phyloP scores from a whole-genome alignment of 1,284 basidiomycete species.

The Pascua sp. region DNA sequence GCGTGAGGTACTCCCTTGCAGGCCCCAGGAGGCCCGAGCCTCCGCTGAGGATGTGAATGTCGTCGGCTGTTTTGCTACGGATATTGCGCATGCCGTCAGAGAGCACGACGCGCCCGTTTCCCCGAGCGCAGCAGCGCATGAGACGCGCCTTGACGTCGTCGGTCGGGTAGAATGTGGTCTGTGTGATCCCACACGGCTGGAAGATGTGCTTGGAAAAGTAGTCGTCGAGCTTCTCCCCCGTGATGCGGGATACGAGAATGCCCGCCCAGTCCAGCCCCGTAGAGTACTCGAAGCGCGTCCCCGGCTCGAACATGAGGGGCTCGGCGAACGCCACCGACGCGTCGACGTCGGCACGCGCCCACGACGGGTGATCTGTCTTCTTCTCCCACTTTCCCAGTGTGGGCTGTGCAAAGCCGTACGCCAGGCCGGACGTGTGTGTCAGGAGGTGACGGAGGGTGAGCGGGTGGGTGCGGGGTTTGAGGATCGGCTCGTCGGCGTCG shows the following conservation, averaged over 20 bases:
- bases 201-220: constrained; percentile 30
- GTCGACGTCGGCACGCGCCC: not conserved
- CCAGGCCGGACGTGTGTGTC: constrained; percentile 27
- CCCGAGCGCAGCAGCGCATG: constrained; percentile 15
- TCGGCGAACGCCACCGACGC: constrained; percentile 12
- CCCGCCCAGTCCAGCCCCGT: constrained; percentile 10
- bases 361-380: not conserved
- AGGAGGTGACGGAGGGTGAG: constrained; percentile 37
- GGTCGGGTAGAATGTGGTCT: constrained; percentile 10
- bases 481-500: constrained; percentile 12
- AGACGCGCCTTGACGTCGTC: constrained; percentile 5
- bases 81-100: not conserved
- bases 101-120: constrained; percentile 1
- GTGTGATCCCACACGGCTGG: constrained; percentile 27
- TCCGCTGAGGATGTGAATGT: constrained; percentile 18
- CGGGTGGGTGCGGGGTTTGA: constrained; percentile 22
- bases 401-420: constrained; percentile 1
- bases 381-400: not conserved
- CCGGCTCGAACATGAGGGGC: constrained; percentile 19
- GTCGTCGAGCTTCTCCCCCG: constrained; percentile 1
- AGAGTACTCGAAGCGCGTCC: constrained; percentile 11
- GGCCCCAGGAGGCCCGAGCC: constrained; percentile 37
- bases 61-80: constrained; percentile 4
- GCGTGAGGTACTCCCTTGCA: constrained; percentile 29
- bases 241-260: constrained; percentile 10